Evolutionary conservation across 2,329 filamentous ascomycete genomes (phyloP).

Genomic region (Colletotrichum sp.): DNA sequence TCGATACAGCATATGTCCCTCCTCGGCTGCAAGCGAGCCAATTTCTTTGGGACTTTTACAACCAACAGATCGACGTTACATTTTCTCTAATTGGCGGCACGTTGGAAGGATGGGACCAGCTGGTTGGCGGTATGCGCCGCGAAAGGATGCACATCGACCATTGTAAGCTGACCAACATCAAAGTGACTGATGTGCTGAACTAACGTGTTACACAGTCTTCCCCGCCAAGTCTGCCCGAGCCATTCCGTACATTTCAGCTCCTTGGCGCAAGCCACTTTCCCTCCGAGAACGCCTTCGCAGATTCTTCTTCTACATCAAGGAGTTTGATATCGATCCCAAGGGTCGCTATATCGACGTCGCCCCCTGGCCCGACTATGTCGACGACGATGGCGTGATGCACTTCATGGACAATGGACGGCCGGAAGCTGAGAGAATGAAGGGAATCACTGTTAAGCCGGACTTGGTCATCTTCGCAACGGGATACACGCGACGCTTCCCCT

Average conservation of each 20-base stretch:
- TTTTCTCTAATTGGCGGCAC: conserved; percentile 50
- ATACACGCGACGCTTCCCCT: conserved; percentile 37
- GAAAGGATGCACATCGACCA: conserved; percentile 22
- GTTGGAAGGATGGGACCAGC: conserved; percentile 50
- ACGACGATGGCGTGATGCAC: conserved; percentile 33
- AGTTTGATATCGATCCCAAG: conserved; percentile 23
- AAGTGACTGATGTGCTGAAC: not conserved
- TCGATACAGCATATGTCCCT: conserved; percentile 57
- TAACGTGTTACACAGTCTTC: conserved; percentile 28
- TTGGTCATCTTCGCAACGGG: conserved; percentile 41
- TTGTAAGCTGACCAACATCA: not conserved
- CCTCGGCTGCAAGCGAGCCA: conserved; percentile 46
- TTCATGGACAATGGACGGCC: conserved; percentile 34
- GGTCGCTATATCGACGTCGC: conserved; percentile 38
- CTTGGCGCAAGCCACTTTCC: conserved; percentile 31
- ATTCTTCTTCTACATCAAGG: conserved; percentile 33
- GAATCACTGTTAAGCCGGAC: conserved; percentile 35
- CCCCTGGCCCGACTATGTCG: conserved; percentile 36
- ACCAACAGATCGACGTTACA: conserved; percentile 47
- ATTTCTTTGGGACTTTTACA: conserved; percentile 44
- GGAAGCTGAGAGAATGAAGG: conserved; percentile 34
- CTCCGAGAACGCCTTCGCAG: conserved; percentile 33
- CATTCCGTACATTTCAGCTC: conserved; percentile 36
- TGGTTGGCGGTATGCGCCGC: conserved; percentile 46
- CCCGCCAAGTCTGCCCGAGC: conserved; percentile 38